These are phyloP conservation scores for Juncus effusus DNA, from an alignment of 176 grass and related monocot species.

Conservation along the genomic window DNA sequence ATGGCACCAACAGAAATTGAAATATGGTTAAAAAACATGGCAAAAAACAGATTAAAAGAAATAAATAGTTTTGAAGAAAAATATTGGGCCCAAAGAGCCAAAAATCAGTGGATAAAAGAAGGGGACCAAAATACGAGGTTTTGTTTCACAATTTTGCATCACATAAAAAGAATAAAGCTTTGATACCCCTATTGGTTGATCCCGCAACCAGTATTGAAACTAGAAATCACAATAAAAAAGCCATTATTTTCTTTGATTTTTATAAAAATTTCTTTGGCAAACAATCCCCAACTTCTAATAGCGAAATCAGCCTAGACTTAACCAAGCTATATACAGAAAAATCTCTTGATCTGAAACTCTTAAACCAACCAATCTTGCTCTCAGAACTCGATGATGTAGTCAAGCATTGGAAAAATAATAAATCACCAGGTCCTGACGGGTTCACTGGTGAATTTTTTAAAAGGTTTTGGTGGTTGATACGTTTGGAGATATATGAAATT, in stretches of 20 bases:
- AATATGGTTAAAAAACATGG: neutral
- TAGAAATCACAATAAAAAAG: no score
- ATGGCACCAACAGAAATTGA: neutral
- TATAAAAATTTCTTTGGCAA: no score
- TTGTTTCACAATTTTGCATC: neutral
- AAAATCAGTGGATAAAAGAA: neutral
- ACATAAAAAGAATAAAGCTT: neutral
- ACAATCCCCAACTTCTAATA: no score
- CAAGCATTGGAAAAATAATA: neutral
- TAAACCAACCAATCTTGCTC: neutral
- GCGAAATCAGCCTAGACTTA: no score
- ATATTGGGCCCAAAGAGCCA: no score
- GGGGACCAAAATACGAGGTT: neutral
- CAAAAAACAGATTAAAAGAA: neutral
- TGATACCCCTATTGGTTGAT: neutral
- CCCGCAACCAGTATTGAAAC: neutral
- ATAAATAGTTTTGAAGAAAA: no score
- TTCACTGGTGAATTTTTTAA: neutral
- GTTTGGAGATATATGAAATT: neutral
- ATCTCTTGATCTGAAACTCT: neutral
- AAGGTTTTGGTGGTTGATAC: neutral
- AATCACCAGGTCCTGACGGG: no score
- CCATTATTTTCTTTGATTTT: no score
- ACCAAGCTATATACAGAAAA: no score
- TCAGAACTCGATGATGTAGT: neutral